Conservation (phyloP, 805 yeast species). For the Spathaspora boniae region DNA sequence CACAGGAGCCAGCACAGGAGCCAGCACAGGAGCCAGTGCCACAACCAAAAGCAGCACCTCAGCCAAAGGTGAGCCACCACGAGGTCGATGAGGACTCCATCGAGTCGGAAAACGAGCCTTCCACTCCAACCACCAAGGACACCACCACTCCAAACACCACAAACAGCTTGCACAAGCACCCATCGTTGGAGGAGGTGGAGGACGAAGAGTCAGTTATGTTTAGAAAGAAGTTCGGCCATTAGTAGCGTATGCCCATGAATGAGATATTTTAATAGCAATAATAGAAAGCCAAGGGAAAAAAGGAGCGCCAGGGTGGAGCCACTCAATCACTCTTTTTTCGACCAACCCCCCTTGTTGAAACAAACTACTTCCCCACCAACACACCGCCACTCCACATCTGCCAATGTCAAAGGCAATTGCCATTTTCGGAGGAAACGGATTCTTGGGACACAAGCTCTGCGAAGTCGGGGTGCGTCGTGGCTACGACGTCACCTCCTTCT, state of each 20-base stretch:
- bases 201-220: constrained; percentile 38
- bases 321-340: not conserved
- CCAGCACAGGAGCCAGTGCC: constrained; percentile 2
- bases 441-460: constrained; percentile 67
- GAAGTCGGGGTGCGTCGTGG: constrained; percentile 63
- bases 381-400: constrained; percentile 5
- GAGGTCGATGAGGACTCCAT: constrained; percentile 3
- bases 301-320: not conserved
- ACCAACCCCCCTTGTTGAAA: not conserved
- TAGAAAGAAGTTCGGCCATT: constrained; percentile 34
- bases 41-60: constrained; percentile 6
- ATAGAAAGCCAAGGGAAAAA: not conserved
- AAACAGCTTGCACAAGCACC: constrained; percentile 11
- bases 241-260: too few species aligned
- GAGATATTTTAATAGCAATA: too few species aligned
- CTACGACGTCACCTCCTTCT: constrained; percentile 63
- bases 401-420: constrained; percentile 35
- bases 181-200: constrained; percentile 31
- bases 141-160: constrained; percentile 1
- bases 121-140: constrained; percentile 2
- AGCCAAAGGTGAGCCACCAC: constrained; percentile 9
- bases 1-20: constrained; percentile 1
- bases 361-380: not conserved
- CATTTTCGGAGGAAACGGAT: constrained; percentile 88
- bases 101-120: constrained; percentile 2